These are phyloP conservation scores for Naematelia aurantialba DNA, from an alignment of 768 basidiomycete genomes.

Conservation along the genomic window DNA sequence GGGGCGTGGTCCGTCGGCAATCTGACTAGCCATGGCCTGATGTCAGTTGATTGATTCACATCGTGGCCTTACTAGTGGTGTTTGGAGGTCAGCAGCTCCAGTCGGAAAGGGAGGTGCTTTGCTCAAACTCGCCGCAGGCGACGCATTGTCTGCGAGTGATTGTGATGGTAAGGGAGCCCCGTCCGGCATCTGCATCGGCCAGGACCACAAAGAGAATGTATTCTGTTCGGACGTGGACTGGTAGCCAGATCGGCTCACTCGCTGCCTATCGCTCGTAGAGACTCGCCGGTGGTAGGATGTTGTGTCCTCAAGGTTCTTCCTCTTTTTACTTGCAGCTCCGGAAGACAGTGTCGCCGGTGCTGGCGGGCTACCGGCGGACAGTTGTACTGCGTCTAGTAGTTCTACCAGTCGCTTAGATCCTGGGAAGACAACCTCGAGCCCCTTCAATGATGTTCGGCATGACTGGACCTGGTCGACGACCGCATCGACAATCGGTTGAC, in stretches of 20 bases:
- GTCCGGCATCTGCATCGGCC: neutral
- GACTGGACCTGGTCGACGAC: constrained; percentile 39
- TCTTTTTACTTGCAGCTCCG: neutral
- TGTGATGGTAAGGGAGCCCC: neutral
- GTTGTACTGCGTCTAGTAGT: constrained; percentile 35
- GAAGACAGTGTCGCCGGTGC: neutral
- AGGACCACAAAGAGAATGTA: neutral
- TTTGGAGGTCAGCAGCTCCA: neutral
- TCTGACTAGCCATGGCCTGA: neutral
- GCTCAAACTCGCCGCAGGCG: neutral
- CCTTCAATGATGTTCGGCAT: constrained; percentile 25
- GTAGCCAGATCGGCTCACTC: neutral
- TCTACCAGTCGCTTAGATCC: constrained; percentile 40
- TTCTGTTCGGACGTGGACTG: neutral
- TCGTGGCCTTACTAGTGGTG: neutral
- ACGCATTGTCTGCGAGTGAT: neutral
- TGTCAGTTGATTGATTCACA: neutral
- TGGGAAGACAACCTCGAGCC: constrained; percentile 43
- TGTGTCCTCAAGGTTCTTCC: neutral
- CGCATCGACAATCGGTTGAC: constrained; percentile 41
- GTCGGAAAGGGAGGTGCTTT: neutral
- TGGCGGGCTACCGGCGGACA: constrained; percentile 11
- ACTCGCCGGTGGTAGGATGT: neutral
- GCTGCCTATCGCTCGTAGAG: neutral
- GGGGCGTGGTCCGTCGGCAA: neutral